Percentiles rank a stretch among this genome's conserved stretches.
Evolutionary conservation across 352 stramenopile species (phyloP).

Genomic region (Globisporangium acanthophoron): DNA sequence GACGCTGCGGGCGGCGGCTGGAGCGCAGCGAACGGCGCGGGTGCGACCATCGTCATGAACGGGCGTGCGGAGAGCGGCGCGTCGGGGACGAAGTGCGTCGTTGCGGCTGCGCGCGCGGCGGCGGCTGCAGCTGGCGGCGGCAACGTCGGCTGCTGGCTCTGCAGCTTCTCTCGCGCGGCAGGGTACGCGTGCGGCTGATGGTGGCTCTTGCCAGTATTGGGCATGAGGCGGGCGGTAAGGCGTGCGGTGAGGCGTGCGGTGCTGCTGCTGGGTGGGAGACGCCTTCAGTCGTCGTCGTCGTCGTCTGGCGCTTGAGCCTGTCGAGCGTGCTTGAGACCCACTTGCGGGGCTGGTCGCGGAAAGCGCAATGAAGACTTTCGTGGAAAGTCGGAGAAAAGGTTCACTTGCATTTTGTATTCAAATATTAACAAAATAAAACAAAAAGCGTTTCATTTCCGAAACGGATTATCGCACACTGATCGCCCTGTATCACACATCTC

Average conservation of each 20-base stretch:
- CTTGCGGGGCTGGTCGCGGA: not conserved
- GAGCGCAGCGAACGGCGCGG: not conserved
- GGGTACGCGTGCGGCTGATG: conserved; percentile 11
- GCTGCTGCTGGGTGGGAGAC: too few species aligned
- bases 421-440: too few species aligned
- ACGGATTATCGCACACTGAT: too few species aligned
- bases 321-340: too few species aligned
- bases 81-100: not conserved
- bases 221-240: conserved; percentile 3
- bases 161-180: conserved; percentile 10
- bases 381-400: too few species aligned
- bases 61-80: conserved; percentile 9
- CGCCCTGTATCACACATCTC: too few species aligned
- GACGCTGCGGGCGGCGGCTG: not conserved
- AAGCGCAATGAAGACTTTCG: not conserved
- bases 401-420: too few species aligned
- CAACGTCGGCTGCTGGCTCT: not conserved
- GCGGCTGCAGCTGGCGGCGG: not conserved
- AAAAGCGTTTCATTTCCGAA: too few species aligned
- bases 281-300: too few species aligned
- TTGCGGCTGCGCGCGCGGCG: not conserved
- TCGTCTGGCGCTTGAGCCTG: too few species aligned
- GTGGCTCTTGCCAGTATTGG: conserved; percentile 16
- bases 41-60: conserved; percentile 12
- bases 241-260: too few species aligned